phyloP scores from a whole-genome alignment of 148 eudicot genomes.

The Camellia japonica region DNA sequence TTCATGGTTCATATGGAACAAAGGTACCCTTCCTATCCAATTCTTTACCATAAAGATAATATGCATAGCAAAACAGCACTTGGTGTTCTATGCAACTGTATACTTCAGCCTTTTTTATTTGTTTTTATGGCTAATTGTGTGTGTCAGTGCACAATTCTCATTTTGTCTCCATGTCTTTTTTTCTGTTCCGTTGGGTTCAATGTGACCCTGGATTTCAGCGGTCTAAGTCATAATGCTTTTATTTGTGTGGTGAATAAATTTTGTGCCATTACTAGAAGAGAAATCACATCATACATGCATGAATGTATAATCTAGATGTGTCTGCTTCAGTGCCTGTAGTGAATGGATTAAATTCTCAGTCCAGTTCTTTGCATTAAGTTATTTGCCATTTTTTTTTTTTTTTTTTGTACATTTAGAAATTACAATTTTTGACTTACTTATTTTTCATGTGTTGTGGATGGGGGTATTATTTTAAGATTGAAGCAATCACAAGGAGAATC shows the following conservation, averaged over 20 bases:
- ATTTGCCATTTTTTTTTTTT: background rate
- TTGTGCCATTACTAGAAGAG: background rate
- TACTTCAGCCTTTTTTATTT: background rate
- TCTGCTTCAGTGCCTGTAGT: background rate
- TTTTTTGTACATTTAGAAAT: background rate
- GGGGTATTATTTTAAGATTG: constrained; percentile 48
- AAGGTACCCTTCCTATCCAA: constrained; percentile 47
- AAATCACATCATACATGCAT: background rate
- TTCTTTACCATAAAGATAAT: background rate
- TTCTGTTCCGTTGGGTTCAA: constrained; percentile 5
- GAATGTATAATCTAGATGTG: background rate
- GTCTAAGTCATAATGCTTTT: background rate
- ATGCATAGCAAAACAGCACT: background rate
- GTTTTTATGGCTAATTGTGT: background rate
- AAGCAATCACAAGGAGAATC: constrained; percentile 89
- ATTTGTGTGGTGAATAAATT: background rate
- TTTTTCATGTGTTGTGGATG: background rate
- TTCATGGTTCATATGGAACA: constrained; percentile 93
- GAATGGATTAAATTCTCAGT: background rate
- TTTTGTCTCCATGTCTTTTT: background rate
- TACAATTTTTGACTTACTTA: background rate
- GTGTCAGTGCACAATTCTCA: background rate
- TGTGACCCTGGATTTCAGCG: too few relatives aligned
- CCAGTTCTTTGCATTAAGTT: background rate
- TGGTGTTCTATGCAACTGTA: background rate